Evolutionary conservation across 164 flowering plant genomes (phyloP), one percentile per base, ranked within the genome.

Genomic region (Macadamia integrifolia): DNA sequence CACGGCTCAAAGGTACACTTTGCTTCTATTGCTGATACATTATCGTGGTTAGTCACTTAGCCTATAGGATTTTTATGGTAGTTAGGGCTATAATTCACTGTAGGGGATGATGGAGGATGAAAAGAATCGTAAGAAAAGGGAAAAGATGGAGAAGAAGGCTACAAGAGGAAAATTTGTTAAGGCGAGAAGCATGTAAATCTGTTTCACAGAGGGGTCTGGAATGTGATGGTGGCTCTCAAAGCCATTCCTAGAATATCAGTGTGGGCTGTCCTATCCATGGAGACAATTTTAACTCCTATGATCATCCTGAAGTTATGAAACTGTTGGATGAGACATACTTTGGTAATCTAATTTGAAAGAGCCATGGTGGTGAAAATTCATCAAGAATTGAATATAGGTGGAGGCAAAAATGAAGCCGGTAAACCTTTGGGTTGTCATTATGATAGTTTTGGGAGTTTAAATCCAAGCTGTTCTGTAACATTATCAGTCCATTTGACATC

Each of bases 101-200:
- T 62, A 93, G 97, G 97, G 81, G 49, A 83, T 6, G 6, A 69
- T 56, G 59, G 98, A 93, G 78, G 98, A 93, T 74, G 98, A 88
- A 63, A 91, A 89, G 74, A 86, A 85, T 56, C 88, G 96, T 11
- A 93, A 85, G 84, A 93, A 89, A 75, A 80, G 97, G 78, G 97
- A 91, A 74, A 93, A 88, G 81, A 80, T 91, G 93, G 98, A 93
- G 82, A 91, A 80, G 86, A 90, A 79, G 72, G 97, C 98, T 55
- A 80, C 97, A 52, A 82, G 91, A 75, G 72, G 64, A 69, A 88
- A 89, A 80, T 76, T 89, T 69, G 77, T 80, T 18, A 91, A 83
- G 72, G 74, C 91, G 43, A 88, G 91, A 73, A 80, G 62, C 29
- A 79, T 78, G 68, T 85, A 71, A 69, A 23, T 53, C 35, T 50